Evolutionary conservation across 179 eudicot species (phyloP), one percentile per base, ranked within the genome.

Genomic region (Silene coronaria): DNA sequence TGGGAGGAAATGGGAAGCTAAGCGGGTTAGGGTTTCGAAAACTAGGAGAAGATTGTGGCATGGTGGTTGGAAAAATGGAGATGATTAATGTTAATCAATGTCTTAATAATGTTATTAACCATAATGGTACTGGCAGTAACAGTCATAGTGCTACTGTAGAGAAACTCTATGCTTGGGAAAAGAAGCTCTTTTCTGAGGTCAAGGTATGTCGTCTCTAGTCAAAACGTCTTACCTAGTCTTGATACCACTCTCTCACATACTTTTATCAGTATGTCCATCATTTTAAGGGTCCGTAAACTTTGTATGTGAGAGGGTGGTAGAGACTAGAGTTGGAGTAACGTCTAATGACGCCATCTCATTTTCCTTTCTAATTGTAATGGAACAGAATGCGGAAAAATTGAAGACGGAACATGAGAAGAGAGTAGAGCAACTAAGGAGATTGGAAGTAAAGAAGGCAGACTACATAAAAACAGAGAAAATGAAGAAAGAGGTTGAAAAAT

Each of bases 81-180:
- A 71, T 64, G 59, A 55, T 55, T 55, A 55, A 23, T 61, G 28
- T 34, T 36, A 73, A 71, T 64, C 23, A 70, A 23, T 79, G 74
- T 71, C 51, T 17, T 77, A 77, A 61, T 14, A 65, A 75, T 82
- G 72, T 13, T 6, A 65, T 75, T 34, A 75, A 57, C 71, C 23
- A 5, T 26, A 23, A 45, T 82, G 74, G 77, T 65, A 75, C 81
- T 9, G 51, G 16, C 51, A 88, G 88, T 74, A 97, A 95, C 51
- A 88, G 88, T 74, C 97, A 95, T 77, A 80, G 90, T 69, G 89
- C 93, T 36, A 92, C 99, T 16, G 81, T 92, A 12, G 99, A 95
- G 82, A 95, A 93, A 79, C 83, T 95, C 42, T 86, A 90, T 85
- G 97, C 93, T 62, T 92, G 99, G 99, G 99, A 95, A 85, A 95